Conservation (phyloP, 495 filamentous ascomycete genomes). For the Lasiosphaeriaceae sp. region DNA sequence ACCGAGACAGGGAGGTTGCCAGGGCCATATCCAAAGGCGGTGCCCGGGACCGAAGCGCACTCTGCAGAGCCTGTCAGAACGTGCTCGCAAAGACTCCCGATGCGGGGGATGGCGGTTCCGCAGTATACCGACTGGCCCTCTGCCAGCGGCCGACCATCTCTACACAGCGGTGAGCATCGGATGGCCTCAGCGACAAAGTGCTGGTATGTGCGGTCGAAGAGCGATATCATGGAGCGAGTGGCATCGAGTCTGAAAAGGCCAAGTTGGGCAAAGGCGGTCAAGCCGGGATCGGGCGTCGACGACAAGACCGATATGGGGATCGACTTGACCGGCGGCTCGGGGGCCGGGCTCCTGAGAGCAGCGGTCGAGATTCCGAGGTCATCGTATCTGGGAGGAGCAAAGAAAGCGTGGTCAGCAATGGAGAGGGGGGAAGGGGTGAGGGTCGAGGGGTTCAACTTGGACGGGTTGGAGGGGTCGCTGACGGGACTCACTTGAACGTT, state of each 20-base stretch:
- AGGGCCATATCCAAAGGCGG: slow-evolving; percentile 16
- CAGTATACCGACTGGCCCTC: slow-evolving; percentile 30
- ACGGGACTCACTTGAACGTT: slow-evolving; percentile 27
- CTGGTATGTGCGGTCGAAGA: slow-evolving; percentile 56
- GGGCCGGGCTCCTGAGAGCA: background rate
- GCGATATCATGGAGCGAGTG: slow-evolving; percentile 54
- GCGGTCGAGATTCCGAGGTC: slow-evolving; percentile 23
- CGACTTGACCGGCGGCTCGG: slow-evolving; percentile 2
- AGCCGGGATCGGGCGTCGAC: slow-evolving; percentile 51
- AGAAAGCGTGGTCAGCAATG: background rate
- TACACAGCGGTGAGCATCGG: slow-evolving; percentile 44
- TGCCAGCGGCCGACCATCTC: slow-evolving; percentile 28
- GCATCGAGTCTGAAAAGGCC: slow-evolving; percentile 50
- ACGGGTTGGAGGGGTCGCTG: background rate
- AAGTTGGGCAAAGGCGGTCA: slow-evolving; percentile 62
- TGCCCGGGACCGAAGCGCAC: slow-evolving; percentile 9
- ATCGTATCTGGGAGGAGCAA: slow-evolving; percentile 15
- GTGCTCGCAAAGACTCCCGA: slow-evolving; percentile 46
- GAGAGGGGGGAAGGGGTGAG: background rate
- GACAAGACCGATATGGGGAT: slow-evolving; percentile 16
- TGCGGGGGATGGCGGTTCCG: slow-evolving; percentile 38
- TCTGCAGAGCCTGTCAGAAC: slow-evolving; percentile 29
- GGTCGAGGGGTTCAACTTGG: background rate
- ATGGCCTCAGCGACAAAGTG: slow-evolving; percentile 64
- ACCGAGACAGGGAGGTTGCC: slow-evolving; percentile 37